These are phyloP conservation scores for Rhodotorula taiwanensis DNA, from an alignment of 768 basidiomycete genomes.

Conservation along the genomic window DNA sequence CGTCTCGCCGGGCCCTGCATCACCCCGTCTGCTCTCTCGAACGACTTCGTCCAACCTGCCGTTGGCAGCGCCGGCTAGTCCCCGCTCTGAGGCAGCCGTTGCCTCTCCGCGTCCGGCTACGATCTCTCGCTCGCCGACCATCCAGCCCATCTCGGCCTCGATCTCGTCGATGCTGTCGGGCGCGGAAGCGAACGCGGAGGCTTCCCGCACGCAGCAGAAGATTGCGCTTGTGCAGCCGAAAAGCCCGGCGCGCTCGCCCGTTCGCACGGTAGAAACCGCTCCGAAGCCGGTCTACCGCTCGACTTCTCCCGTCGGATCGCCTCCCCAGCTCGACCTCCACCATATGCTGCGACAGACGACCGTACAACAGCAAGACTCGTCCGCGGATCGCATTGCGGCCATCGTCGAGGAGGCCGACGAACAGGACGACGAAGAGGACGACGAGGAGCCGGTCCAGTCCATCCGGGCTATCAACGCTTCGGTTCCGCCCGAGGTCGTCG, in stretches of 20 bases:
- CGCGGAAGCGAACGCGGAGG: neutral
- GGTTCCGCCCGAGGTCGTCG: neutral
- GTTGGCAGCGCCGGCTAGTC: conserved; percentile 21
- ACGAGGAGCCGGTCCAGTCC: conserved; percentile 1
- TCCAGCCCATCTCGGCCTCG: neutral
- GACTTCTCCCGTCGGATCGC: conserved; percentile 20
- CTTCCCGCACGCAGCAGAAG: too few relatives aligned
- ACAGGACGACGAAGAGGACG: conserved; percentile 6
- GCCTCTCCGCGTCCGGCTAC: neutral
- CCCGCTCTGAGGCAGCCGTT: neutral
- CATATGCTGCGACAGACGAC: too few relatives aligned
- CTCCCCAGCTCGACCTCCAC: conserved; percentile 8
- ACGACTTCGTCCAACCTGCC: conserved; percentile 24
- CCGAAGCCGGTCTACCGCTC: conserved; percentile 2
- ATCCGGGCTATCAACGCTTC: conserved; percentile 28
- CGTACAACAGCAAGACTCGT: neutral
- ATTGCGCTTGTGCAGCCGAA: neutral
- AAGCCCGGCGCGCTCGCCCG: conserved; percentile 1
- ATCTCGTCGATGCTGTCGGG: conserved; percentile 8
- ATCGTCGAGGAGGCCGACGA: neutral
- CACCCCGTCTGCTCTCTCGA: conserved; percentile 20
- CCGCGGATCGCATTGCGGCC: neutral
- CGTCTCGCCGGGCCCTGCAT: conserved; percentile 13
- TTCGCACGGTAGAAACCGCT: neutral
- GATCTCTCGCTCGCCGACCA: neutral